Conservation (phyloP, 129 eudicot genomes). For the Glebionis coronaria region DNA sequence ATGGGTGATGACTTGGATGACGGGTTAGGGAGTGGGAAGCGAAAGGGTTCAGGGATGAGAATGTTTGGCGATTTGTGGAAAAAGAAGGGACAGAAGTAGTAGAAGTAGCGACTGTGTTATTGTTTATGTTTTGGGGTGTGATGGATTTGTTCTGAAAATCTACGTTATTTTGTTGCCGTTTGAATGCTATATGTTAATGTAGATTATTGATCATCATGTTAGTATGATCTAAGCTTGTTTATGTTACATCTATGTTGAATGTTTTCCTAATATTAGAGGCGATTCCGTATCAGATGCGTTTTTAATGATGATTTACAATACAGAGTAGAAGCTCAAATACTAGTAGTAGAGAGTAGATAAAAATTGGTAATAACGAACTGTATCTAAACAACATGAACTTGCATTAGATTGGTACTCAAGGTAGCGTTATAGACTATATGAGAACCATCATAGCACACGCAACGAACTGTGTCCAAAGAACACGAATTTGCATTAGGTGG, state of each 20-base stretch:
- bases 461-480: too few relatives aligned
- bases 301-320: background rate
- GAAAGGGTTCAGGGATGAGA: conserved; percentile 75
- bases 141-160: conserved; percentile 22
- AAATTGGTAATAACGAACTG: background rate
- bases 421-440: too few relatives aligned
- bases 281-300: background rate
- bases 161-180: conserved; percentile 19
- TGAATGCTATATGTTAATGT: conserved; percentile 26
- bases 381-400: too few relatives aligned
- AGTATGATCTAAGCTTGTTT: conserved; percentile 19
- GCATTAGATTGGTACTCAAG: too few relatives aligned
- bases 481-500: too few relatives aligned
- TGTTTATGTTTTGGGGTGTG: conserved; percentile 4
- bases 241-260: conserved; percentile 18
- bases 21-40: conserved; percentile 58
- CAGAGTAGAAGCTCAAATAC: background rate
- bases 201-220: conserved; percentile 29
- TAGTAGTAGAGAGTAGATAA: background rate
- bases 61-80: conserved; percentile 97
- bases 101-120: conserved; percentile 4
- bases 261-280: conserved; percentile 5
- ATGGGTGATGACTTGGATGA: conserved; percentile 59
- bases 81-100: conserved; percentile 79
- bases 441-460: too few relatives aligned